These are phyloP conservation scores for Talaromyces thailandensis DNA, from an alignment of 495 filamentous ascomycete species.

Conservation along the genomic window DNA sequence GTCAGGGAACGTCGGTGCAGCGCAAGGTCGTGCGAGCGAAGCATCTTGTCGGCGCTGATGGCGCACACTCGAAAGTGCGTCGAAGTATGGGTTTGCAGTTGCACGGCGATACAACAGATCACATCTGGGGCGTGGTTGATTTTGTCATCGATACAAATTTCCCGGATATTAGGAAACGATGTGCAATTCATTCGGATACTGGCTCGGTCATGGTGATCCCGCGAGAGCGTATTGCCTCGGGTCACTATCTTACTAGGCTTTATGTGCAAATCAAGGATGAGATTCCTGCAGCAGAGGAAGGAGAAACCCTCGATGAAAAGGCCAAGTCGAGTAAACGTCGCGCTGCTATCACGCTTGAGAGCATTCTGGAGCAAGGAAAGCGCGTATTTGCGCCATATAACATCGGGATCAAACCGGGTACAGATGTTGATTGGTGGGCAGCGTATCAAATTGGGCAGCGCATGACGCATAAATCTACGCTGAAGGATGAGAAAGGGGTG, in stretches of 20 bases:
- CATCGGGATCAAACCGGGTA: slow-evolving; percentile 23
- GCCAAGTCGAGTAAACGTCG: slow-evolving; percentile 24
- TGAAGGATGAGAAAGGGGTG: slow-evolving; percentile 22
- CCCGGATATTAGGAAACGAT: slow-evolving; percentile 59
- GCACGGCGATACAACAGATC: slow-evolving; percentile 55
- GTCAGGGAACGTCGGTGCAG: slow-evolving; percentile 6
- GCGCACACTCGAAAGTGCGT: slow-evolving; percentile 54
- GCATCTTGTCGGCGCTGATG: slow-evolving; percentile 62
- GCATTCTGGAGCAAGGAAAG: slow-evolving; percentile 31
- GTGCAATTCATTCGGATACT: slow-evolving; percentile 56
- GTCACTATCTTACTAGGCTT: slow-evolving; percentile 54
- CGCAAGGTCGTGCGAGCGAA: slow-evolving; percentile 43
- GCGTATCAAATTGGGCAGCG: slow-evolving; percentile 65
- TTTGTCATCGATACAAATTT: slow-evolving; percentile 60
- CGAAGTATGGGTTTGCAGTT: slow-evolving; percentile 48
- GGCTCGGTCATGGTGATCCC: slow-evolving; percentile 67
- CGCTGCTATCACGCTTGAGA: slow-evolving; percentile 25
- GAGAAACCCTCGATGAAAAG: slow-evolving; percentile 13
- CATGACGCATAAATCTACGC: background rate
- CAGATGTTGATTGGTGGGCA: slow-evolving; percentile 44
- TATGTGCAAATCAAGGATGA: slow-evolving; percentile 49
- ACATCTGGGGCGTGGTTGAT: slow-evolving; percentile 59
- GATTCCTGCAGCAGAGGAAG: slow-evolving; percentile 2
- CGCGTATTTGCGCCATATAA: slow-evolving; percentile 38
- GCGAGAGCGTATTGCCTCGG: slow-evolving; percentile 44